Conservation (phyloP, 768 basidiomycete species). For the Kwoniella dejecticola region DNA sequence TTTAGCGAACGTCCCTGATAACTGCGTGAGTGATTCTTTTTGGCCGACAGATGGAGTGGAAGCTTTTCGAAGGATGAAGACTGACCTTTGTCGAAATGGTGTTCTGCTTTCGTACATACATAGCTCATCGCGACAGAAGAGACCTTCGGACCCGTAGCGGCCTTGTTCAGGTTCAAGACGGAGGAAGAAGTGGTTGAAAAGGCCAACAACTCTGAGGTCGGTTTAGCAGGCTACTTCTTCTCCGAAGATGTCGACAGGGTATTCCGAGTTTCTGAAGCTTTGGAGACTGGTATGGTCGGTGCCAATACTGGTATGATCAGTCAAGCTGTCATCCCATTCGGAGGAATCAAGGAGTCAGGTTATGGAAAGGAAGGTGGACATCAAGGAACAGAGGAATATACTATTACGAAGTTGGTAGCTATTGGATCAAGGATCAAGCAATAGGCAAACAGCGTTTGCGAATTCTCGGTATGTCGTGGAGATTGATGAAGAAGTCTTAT, state of each 20-base stretch:
- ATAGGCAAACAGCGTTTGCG: neutral
- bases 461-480: too few species aligned
- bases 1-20: conserved; percentile 74
- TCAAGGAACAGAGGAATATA: conserved; percentile 82
- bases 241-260: conserved; percentile 79
- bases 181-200: conserved; percentile 80
- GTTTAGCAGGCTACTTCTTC: conserved; percentile 94
- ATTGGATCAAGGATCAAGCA: conserved; percentile 30
- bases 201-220: conserved; percentile 80
- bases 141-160: conserved; percentile 75
- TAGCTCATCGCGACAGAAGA: conserved; percentile 72
- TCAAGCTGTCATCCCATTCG: conserved; percentile 47
- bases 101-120: too few species aligned
- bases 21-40: conserved; percentile 57
- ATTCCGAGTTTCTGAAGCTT: conserved; percentile 90
- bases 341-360: conserved; percentile 68
- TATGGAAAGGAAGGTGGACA: conserved; percentile 78
- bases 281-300: conserved; percentile 85
- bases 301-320: conserved; percentile 53
- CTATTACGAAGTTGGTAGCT: conserved; percentile 39
- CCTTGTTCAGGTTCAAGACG: conserved; percentile 80
- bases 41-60: too few species aligned
- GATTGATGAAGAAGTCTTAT: too few species aligned
- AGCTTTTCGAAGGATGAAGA: too few species aligned
- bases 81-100: too few species aligned